Conservation (phyloP, 257 asterid genomes). For the Cruciata laevipes region DNA sequence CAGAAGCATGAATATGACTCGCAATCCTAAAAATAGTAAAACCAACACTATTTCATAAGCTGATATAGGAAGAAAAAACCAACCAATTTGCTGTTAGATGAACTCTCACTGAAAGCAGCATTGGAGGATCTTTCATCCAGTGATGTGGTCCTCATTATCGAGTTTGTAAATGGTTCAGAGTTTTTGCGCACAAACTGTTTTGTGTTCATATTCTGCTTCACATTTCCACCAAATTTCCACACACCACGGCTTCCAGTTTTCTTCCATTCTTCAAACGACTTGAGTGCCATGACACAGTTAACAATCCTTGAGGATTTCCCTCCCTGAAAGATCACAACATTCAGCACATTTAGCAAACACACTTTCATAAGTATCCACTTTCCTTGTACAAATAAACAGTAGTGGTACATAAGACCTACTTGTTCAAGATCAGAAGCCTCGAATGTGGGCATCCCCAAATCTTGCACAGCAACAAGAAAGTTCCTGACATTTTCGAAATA, state of each 20-base stretch:
- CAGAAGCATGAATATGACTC: not conserved
- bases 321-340: conserved; percentile 50
- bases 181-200: conserved; percentile 82
- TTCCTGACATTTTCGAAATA: conserved; percentile 93
- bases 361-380: not conserved
- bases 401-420: conserved; percentile 28
- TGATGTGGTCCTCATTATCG: conserved; percentile 50
- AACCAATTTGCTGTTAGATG: conserved; percentile 50
- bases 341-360: not conserved
- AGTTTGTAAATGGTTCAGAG: conserved; percentile 73
- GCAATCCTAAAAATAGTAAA: conserved; percentile 4
- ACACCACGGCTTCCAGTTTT: conserved; percentile 69
- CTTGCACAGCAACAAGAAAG: conserved; percentile 86
- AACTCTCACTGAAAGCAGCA: conserved; percentile 33
- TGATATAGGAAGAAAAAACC: conserved; percentile 12
- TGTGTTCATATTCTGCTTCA: conserved; percentile 46
- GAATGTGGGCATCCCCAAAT: conserved; percentile 83
- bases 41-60: not conserved
- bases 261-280: conserved; percentile 80
- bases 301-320: conserved; percentile 92
- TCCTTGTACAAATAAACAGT: not conserved
- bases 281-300: conserved; percentile 84
- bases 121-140: conserved; percentile 44
- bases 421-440: conserved; percentile 97
- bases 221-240: conserved; percentile 89